Conservation (phyloP, 108 stramenopile species). For the Conticribra weissflogii region DNA sequence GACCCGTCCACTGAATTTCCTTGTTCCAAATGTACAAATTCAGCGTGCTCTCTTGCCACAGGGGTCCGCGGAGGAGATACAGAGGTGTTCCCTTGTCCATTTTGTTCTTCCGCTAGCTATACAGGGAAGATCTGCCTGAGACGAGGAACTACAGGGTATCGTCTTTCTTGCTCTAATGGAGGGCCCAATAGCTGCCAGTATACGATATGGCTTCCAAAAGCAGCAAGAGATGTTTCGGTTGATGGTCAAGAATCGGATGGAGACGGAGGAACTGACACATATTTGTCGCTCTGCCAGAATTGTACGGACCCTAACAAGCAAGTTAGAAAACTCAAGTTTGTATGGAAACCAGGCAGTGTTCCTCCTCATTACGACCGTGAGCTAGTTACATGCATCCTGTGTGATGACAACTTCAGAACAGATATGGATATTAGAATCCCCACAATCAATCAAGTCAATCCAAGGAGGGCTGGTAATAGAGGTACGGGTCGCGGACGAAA, state of each 20-base stretch:
- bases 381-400: slow-evolving; percentile 69
- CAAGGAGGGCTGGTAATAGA: slow-evolving; percentile 28
- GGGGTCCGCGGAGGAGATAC: slow-evolving; percentile 73
- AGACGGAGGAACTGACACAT: slow-evolving; percentile 20
- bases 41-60: slow-evolving; percentile 67
- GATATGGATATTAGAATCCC: slow-evolving; percentile 74
- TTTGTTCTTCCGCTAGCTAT: slow-evolving; percentile 50
- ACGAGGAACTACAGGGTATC: slow-evolving; percentile 59
- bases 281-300: slow-evolving; percentile 32
- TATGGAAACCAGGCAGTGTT: slow-evolving; percentile 82
- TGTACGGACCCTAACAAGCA: slow-evolving; percentile 54
- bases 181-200: slow-evolving; percentile 60
- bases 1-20: slow-evolving; percentile 58
- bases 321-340: slow-evolving; percentile 70
- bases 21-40: slow-evolving; percentile 79
- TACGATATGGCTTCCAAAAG: slow-evolving; percentile 74
- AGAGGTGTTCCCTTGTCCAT: slow-evolving; percentile 80
- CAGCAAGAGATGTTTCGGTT: slow-evolving; percentile 55
- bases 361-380: slow-evolving; percentile 76
- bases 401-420: slow-evolving; percentile 69
- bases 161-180: slow-evolving; percentile 73
- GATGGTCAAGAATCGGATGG: slow-evolving; percentile 30
- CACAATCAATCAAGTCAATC: slow-evolving; percentile 62
- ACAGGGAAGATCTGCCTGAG: slow-evolving; percentile 58
- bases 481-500: slow-evolving; percentile 10